phyloP scores from a whole-genome alignment of 2,329 filamentous ascomycete genomes.

The Apiospora malaysiana region DNA sequence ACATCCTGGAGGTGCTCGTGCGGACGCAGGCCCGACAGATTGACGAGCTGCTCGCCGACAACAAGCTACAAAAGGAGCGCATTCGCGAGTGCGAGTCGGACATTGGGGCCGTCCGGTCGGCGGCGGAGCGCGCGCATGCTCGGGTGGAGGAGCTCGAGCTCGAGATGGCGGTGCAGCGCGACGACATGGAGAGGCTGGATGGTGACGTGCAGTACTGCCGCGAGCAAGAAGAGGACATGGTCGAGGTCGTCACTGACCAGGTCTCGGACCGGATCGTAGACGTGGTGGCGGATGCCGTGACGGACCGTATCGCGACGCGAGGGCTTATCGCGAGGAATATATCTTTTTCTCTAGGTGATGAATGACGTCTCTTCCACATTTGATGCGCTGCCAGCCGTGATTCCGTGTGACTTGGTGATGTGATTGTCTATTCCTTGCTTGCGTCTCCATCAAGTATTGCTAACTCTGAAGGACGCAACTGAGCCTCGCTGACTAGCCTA shows the following conservation, averaged over 20 bases:
- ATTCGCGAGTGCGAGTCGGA: slow-evolving; percentile 1
- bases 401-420: no score
- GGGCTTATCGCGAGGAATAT: background rate
- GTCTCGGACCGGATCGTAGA: background rate
- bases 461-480: no score
- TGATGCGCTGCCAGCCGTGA: background rate
- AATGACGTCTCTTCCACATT: background rate
- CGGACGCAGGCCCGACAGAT: background rate
- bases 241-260: background rate
- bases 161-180: slow-evolving; percentile 1
- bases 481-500: no score
- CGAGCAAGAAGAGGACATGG: background rate
- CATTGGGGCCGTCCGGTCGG: background rate
- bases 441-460: no score
- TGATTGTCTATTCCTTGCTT: no score
- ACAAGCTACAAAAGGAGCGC: background rate
- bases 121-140: background rate
- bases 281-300: background rate
- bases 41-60: background rate
- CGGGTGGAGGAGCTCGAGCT: slow-evolving; percentile 2
- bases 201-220: background rate
- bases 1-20: background rate
- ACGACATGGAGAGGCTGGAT: background rate
- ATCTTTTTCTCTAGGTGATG: slow-evolving; percentile 8
- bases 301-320: background rate